phyloP scores from a whole-genome alignment of 257 asterid species.

The Solanum peruvianum region DNA sequence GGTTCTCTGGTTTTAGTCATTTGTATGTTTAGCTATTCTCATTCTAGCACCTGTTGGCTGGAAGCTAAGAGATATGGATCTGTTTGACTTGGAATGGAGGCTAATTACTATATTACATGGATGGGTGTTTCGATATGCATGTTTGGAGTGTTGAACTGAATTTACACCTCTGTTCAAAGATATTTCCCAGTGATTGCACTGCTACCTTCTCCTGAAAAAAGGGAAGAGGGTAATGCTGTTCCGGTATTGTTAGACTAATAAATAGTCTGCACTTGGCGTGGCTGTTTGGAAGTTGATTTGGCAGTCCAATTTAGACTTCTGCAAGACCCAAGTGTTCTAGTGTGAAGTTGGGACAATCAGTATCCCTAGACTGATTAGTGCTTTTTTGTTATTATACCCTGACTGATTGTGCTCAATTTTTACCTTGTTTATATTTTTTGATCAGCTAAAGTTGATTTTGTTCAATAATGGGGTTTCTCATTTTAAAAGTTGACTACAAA shows the following conservation, averaged over 20 bases:
- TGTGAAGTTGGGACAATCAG: not conserved
- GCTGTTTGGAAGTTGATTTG: not conserved
- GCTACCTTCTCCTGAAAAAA: not conserved
- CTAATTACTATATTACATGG: not conserved
- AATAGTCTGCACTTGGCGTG: not conserved
- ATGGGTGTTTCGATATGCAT: not conserved
- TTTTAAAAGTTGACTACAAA: not conserved
- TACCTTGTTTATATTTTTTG: not conserved
- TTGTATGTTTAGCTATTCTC: slow-evolving; percentile 22
- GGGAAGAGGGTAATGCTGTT: not conserved
- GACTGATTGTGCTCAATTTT: not conserved
- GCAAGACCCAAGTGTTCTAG: not conserved
- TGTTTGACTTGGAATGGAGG: slow-evolving; percentile 10
- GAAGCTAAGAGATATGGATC: slow-evolving; percentile 19
- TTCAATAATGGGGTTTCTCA: not conserved
- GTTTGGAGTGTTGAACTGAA: slow-evolving; percentile 4
- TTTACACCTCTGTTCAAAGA: not conserved
- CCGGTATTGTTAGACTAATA: not conserved
- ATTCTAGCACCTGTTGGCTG: slow-evolving; percentile 23
- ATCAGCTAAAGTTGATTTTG: not conserved
- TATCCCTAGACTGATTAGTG: not conserved
- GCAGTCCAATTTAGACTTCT: not conserved
- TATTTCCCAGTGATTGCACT: not conserved
- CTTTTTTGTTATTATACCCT: not conserved
- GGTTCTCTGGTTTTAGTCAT: slow-evolving; percentile 59